These are phyloP conservation scores for Botrytis sinoallii DNA, from an alignment of 2,329 filamentous ascomycete species.

Conservation along the genomic window DNA sequence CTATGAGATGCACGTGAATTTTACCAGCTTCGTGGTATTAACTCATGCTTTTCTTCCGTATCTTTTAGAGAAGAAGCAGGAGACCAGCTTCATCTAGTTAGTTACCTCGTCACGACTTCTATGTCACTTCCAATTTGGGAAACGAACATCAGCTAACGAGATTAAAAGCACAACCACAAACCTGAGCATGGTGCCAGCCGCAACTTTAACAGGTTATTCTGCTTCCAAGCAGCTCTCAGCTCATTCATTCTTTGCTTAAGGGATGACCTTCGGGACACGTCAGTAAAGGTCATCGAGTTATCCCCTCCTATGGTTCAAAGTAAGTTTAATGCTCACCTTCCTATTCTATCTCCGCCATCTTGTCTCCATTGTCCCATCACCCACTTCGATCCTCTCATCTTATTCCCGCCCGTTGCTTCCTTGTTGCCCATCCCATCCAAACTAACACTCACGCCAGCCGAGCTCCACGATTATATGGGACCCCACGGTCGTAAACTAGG, in stretches of 20 bases:
- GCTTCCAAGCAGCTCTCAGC: slow-evolving; percentile 47
- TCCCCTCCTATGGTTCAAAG: slow-evolving; percentile 38
- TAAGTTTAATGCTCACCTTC: slow-evolving; percentile 1
- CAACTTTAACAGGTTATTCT: slow-evolving; percentile 41
- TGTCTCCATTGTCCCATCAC: background rate
- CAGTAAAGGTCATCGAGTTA: slow-evolving; percentile 44
- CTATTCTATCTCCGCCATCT: background rate
- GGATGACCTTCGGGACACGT: slow-evolving; percentile 40
- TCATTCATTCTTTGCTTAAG: slow-evolving; percentile 43
- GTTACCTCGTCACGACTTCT: background rate
- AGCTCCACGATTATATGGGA: slow-evolving; percentile 47
- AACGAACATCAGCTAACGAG: background rate
- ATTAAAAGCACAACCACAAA: slow-evolving; percentile 26
- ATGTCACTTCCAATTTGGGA: background rate
- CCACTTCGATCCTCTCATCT: background rate
- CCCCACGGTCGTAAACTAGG: slow-evolving; percentile 44
- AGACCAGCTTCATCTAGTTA: slow-evolving; percentile 27
- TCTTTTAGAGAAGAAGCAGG: slow-evolving; percentile 21
- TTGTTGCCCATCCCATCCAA: slow-evolving; percentile 41
- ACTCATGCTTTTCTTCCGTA: slow-evolving; percentile 33
- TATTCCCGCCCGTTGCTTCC: slow-evolving; percentile 41
- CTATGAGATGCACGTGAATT: slow-evolving; percentile 25
- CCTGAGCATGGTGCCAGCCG: slow-evolving; percentile 25
- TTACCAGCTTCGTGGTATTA: slow-evolving; percentile 35
- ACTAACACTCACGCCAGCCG: slow-evolving; percentile 29